These are phyloP conservation scores for Myrica gale DNA, from an alignment of 306 rosid species.

Conservation along the genomic window DNA sequence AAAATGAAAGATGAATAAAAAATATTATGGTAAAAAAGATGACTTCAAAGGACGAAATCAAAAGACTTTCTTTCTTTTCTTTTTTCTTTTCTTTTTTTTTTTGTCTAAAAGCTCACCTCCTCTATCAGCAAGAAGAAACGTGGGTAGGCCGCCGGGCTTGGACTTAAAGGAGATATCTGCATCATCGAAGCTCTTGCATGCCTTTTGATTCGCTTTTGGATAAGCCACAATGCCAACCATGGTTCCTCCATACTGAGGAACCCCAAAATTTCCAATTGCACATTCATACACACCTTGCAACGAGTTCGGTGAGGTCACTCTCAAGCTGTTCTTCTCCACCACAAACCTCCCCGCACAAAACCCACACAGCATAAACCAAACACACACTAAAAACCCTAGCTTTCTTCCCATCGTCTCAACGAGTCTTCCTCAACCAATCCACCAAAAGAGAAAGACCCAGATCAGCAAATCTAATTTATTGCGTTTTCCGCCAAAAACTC, in stretches of 20 bases:
- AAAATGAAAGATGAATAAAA: neutral
- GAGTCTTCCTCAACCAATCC: constrained; percentile 5
- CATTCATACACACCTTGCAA: constrained; percentile 70
- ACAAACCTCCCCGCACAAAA: constrained; percentile 69
- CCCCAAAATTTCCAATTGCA: constrained; percentile 97
- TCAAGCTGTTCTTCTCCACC: constrained; percentile 95
- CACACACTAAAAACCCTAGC: constrained; percentile 36
- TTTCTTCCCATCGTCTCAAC: constrained; percentile 41
- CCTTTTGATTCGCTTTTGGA: constrained; percentile 76
- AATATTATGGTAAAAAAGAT: neutral
- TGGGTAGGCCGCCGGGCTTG: constrained; percentile 70
- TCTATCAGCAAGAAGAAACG: constrained; percentile 82
- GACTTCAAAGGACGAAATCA: neutral
- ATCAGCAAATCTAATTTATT: constrained; percentile 13
- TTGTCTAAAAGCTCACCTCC: constrained; percentile 49
- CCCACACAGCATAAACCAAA: constrained; percentile 55
- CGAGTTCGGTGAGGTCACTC: constrained; percentile 56
- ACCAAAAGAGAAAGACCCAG: constrained; percentile 24
- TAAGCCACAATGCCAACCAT: constrained; percentile 68
- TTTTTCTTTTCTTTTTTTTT: no score
- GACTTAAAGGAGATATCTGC: constrained; percentile 54
- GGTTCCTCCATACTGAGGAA: constrained; percentile 91
- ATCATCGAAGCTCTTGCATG: constrained; percentile 60
- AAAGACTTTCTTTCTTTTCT: neutral
- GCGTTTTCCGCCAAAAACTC: constrained; percentile 12